These are phyloP conservation scores for Trypanosoma cruzi DNA, from an alignment of 208 protist genomes.

Conservation along the genomic window DNA sequence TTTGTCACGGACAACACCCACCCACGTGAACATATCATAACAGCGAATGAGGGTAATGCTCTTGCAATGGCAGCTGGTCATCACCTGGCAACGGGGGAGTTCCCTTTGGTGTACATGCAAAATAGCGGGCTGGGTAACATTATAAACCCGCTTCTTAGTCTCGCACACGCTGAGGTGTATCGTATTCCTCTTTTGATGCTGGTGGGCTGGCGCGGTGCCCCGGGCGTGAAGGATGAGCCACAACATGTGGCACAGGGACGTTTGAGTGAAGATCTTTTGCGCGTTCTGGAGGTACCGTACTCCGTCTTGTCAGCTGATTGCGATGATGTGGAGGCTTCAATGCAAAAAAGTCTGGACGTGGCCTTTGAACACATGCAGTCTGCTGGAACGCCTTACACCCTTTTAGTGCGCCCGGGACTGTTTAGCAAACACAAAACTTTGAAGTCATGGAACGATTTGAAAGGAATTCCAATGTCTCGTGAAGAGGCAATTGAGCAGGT, in stretches of 20 bases:
- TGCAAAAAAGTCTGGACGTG: conserved; percentile 49
- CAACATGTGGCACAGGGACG: conserved; percentile 76
- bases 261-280: conserved; percentile 56
- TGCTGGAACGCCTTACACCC: conserved; percentile 61
- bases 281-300: conserved; percentile 55
- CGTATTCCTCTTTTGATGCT: conserved; percentile 82
- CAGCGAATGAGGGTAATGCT: conserved; percentile 85
- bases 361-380: conserved; percentile 60
- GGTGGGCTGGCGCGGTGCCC: conserved; percentile 79
- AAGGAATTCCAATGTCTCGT: conserved; percentile 45
- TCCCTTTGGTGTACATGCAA: conserved; percentile 74
- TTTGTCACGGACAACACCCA: conserved; percentile 70
- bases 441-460: conserved; percentile 25
- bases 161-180: conserved; percentile 71
- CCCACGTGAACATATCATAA: conserved; percentile 63
- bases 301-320: conserved; percentile 57
- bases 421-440: conserved; percentile 59
- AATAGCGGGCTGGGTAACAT: conserved; percentile 81
- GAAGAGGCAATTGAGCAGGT: conserved; percentile 71
- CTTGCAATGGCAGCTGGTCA: conserved; percentile 80
- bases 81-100: conserved; percentile 78
- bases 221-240: conserved; percentile 55
- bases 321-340: conserved; percentile 48
- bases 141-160: conserved; percentile 76
- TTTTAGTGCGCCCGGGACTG: conserved; percentile 63